These are phyloP conservation scores for Chlorociboria aeruginascens DNA, from an alignment of 495 filamentous ascomycete genomes.

Conservation along the genomic window DNA sequence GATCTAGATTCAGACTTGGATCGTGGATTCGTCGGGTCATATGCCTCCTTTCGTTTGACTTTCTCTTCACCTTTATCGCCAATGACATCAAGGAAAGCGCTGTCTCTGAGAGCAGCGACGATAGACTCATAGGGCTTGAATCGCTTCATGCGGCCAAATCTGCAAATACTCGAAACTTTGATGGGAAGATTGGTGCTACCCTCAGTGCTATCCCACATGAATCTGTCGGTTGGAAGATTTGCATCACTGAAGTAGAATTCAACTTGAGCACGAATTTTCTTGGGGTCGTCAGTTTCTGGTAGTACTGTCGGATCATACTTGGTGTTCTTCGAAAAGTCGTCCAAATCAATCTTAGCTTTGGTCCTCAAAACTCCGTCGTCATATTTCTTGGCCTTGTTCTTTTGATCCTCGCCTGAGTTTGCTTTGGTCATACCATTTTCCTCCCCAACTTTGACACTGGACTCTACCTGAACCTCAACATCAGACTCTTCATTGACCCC, in stretches of 20 bases:
- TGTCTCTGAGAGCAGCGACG: constrained; percentile 67
- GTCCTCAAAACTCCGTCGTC: constrained; percentile 7
- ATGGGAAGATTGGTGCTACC: constrained; percentile 72
- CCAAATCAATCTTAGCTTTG: constrained; percentile 2
- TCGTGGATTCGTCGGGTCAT: constrained; percentile 27
- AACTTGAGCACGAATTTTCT: constrained; percentile 74
- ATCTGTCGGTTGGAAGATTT: constrained; percentile 81
- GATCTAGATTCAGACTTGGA: constrained; percentile 21
- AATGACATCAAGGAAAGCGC: constrained; percentile 52
- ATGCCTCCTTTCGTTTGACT: constrained; percentile 63
- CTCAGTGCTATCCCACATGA: constrained; percentile 63
- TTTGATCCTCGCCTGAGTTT: constrained; percentile 6
- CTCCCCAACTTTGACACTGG: too few species aligned
- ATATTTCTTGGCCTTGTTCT: constrained; percentile 1
- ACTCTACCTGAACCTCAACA: constrained; percentile 3
- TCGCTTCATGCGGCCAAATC: constrained; percentile 86
- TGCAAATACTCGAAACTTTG: constrained; percentile 58
- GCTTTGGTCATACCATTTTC: constrained; percentile 10
- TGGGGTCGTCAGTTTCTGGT: constrained; percentile 56
- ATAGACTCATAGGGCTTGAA: constrained; percentile 78
- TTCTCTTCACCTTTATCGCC: constrained; percentile 47
- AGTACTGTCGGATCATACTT: constrained; percentile 55
- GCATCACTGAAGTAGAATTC: constrained; percentile 97
- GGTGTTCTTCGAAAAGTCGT: constrained; percentile 19
- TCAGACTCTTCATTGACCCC: not conserved